Evolutionary conservation across 768 basidiomycete genomes (phyloP), one percentile per base, ranked within the genome.

Genomic region (Xerocomellus intermedius): DNA sequence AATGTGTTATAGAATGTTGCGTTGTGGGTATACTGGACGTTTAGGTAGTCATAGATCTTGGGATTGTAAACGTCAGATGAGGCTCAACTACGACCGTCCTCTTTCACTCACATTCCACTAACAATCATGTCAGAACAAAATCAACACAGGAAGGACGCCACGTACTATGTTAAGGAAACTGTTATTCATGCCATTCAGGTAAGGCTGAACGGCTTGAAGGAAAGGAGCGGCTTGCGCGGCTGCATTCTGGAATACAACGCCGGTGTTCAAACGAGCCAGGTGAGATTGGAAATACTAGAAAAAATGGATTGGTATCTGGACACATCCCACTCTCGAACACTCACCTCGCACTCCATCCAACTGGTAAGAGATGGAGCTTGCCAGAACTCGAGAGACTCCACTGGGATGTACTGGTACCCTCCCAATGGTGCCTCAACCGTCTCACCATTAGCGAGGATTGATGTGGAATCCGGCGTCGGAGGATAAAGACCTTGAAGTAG

Each of bases 401-500:
- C 69, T 43, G 91, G 89, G 42, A 94, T 78, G 63, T 94, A 94
- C 73, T 92, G 90, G 66, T 93, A 94, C 1, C 89, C 89, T 19
- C 84, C 83, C n/a, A 94, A 78, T 19, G 93, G 91, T 0, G 86
- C 82, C 14, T 81, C 74, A 53, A 93, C 75, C n/a, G 68, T 78
- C 22, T 84, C 80, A 53, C 85, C 89, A 59, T 91, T 85, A 4
- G 89, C 91, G 19, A 95, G 82, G 13, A 77, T 78, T 53, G 85
- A 85, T 60, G 78, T 82, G 68, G 86, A 85, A 48, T 80, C 75
- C 7, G 75, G 66, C 56, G 80, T 87, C 5, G 91, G 89, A 12
- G 91, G 91, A 77, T 87, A 91, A 47, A 94, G 78, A 35, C 91
- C 91, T 67, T 94, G 93, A 39, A 91, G 79, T 37, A 92, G 74